A percentile compares a stretch with the other conserved stretches of the same genome.
phyloP scores from a whole-genome alignment of 2,329 filamentous ascomycete genomes.

The Xylaria sp. region DNA sequence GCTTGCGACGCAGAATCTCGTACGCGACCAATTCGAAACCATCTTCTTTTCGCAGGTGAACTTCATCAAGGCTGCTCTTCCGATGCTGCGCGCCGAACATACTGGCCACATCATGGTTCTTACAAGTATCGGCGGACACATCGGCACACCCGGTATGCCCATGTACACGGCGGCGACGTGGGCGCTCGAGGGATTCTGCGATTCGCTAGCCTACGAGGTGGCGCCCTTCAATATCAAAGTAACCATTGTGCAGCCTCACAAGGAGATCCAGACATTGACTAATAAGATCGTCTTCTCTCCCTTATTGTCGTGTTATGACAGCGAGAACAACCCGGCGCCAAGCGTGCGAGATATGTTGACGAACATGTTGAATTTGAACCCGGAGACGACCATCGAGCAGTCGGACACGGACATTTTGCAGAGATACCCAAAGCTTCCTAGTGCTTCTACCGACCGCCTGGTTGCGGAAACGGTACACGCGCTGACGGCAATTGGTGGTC shows the following conservation, averaged over 20 bases:
- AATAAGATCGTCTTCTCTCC: conserved; percentile 89
- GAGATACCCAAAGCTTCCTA: conserved; percentile 79
- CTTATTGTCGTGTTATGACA: conserved; percentile 73
- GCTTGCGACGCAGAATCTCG: conserved; percentile 77
- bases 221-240: conserved; percentile 97
- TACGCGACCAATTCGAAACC: conserved; percentile 91
- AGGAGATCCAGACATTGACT: conserved; percentile 88
- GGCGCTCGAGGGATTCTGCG: conserved; percentile 96
- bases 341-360: conserved; percentile 85
- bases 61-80: conserved; percentile 89
- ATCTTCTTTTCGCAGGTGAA: conserved; percentile 98
- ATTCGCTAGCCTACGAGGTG: conserved; percentile 94
- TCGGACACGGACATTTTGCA: conserved; percentile 63
- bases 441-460: conserved; percentile 75
- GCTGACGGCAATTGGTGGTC: conserved; percentile 89
- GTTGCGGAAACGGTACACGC: conserved; percentile 92
- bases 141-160: conserved; percentile 89
- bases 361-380: conserved; percentile 80
- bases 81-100: conserved; percentile 80
- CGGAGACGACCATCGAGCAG: conserved; percentile 66
- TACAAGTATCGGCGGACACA: conserved; percentile 89
- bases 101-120: conserved; percentile 92
- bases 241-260: conserved; percentile 94
- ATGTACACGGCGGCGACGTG: conserved; percentile 94
- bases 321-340: conserved; percentile 78